Conservation (phyloP, 768 basidiomycete genomes). For the Calvatia gigantea region DNA sequence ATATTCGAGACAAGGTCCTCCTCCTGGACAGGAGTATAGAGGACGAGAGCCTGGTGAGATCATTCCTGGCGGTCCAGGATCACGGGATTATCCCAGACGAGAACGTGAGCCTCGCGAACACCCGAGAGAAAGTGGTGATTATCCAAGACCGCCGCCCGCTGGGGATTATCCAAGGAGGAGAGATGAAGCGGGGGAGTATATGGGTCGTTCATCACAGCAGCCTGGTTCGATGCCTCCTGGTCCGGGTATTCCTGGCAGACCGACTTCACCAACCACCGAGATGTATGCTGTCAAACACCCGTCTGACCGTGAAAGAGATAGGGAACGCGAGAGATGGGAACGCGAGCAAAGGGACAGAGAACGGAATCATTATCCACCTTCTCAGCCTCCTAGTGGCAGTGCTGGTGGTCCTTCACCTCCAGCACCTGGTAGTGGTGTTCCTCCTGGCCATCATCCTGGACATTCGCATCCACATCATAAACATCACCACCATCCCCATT, state of each 20-base stretch:
- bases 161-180: conserved; percentile 9
- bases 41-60: conserved; percentile 10
- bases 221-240: conserved; percentile 2
- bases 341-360: conserved; percentile 14
- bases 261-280: not conserved
- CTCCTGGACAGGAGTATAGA: conserved; percentile 2
- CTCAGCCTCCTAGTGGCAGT: not conserved
- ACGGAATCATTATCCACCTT: conserved; percentile 2
- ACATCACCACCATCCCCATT: conserved; percentile 1
- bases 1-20: conserved; percentile 5
- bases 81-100: conserved; percentile 5
- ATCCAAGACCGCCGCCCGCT: conserved; percentile 1
- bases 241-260: conserved; percentile 5
- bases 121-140: conserved; percentile 8
- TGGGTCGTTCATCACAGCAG: not conserved
- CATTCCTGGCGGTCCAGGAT: not conserved
- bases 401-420: conserved; percentile 1
- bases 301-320: conserved; percentile 12
- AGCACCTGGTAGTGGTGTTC: not conserved
- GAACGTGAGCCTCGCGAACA: conserved; percentile 9
- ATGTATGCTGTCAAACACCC: conserved; percentile 1
- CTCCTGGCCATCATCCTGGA: not conserved
- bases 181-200: conserved; percentile 7
- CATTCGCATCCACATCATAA: conserved; percentile 6
- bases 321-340: conserved; percentile 15